Evolutionary conservation across 2,329 filamentous ascomycete species (phyloP).

Genomic region (Pseudocercospora pini-densiflorae): DNA sequence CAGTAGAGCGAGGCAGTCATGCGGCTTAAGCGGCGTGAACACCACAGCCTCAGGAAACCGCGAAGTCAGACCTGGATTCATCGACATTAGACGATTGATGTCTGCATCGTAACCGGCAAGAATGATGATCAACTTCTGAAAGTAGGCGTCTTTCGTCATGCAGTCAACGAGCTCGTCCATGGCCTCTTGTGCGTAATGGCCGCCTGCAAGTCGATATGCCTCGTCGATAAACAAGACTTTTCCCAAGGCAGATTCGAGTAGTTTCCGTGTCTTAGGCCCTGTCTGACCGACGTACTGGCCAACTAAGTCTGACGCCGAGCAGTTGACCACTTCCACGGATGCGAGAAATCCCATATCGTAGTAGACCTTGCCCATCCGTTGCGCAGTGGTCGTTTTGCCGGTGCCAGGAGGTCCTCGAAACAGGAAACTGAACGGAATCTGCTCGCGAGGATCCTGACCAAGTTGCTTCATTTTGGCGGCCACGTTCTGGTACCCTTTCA

Average conservation of each 20-base stretch:
- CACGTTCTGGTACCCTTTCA: conserved; percentile 66
- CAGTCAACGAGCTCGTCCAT: conserved; percentile 58
- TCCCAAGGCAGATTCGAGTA: conserved; percentile 66
- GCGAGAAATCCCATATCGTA: background rate
- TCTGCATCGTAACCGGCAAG: background rate
- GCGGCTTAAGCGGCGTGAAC: conserved; percentile 23
- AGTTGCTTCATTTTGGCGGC: conserved; percentile 59
- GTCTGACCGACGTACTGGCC: background rate
- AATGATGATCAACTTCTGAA: background rate
- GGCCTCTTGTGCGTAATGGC: conserved; percentile 60
- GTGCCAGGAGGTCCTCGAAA: background rate
- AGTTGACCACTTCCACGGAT: background rate
- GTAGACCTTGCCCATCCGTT: background rate
- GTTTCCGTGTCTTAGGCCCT: conserved; percentile 65
- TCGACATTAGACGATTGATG: background rate
- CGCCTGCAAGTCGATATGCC: conserved; percentile 67
- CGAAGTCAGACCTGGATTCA: background rate
- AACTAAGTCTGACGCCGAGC: background rate
- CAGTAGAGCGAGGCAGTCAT: conserved; percentile 46
- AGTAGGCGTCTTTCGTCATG: conserved; percentile 51
- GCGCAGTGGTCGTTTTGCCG: background rate
- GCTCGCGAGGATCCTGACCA: background rate
- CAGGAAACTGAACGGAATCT: background rate
- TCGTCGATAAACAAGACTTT: conserved; percentile 74
- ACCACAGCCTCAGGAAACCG: background rate